Conservation (phyloP, 495 filamentous ascomycete genomes). For the Penicillium goetzii region DNA sequence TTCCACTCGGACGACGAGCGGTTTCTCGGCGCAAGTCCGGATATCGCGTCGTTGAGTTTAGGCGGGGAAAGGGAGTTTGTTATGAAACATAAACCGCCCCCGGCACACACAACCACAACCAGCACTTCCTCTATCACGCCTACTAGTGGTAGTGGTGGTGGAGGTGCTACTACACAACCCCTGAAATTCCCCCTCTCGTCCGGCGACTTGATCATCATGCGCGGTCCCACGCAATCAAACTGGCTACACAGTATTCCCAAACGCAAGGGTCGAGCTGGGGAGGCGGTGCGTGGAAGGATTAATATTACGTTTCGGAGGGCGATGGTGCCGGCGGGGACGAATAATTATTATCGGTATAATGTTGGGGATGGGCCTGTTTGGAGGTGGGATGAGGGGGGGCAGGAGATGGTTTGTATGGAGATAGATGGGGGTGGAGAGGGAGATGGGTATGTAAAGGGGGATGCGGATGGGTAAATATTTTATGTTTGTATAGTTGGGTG, state of each 20-base stretch:
- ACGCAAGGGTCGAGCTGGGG: slow-evolving; percentile 52
- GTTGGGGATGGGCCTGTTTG: slow-evolving; percentile 66
- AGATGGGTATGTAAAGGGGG: not conserved
- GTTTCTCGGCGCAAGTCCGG: slow-evolving; percentile 67
- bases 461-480: not conserved
- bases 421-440: not conserved
- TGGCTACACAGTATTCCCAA: slow-evolving; percentile 82
- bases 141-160: not conserved
- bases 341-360: slow-evolving; percentile 78
- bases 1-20: slow-evolving; percentile 78
- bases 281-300: slow-evolving; percentile 62
- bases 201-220: slow-evolving; percentile 77
- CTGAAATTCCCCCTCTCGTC: slow-evolving; percentile 63
- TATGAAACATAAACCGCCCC: slow-evolving; percentile 68
- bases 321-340: slow-evolving; percentile 64
- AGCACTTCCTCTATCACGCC: not conserved
- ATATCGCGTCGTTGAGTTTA: slow-evolving; percentile 72
- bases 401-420: slow-evolving; percentile 54
- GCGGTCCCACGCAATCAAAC: slow-evolving; percentile 65
- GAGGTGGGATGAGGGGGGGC: slow-evolving; percentile 57
- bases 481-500: not conserved
- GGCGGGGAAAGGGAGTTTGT: slow-evolving; percentile 68
- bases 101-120: not conserved
- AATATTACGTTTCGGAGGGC: slow-evolving; percentile 76
- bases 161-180: slow-evolving; percentile 30